phyloP scores from a whole-genome alignment of 306 rosid species.

The Clitoria ternatea region DNA sequence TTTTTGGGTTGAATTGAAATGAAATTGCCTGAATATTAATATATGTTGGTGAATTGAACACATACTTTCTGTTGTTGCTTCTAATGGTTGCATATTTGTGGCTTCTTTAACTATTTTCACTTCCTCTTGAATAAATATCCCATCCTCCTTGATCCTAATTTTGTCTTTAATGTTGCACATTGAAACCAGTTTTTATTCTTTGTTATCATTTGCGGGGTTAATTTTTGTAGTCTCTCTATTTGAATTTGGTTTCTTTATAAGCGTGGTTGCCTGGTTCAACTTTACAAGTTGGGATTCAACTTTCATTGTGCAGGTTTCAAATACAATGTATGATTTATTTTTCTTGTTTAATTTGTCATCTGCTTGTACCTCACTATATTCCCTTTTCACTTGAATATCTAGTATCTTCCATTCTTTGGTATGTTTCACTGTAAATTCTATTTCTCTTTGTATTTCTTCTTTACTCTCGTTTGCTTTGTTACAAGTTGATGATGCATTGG shows the following conservation, averaged over 20 bases:
- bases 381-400: not conserved
- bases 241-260: not conserved
- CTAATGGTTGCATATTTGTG: not conserved
- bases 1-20: not conserved
- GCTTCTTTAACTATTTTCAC: not conserved
- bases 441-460: not conserved
- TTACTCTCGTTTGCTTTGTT: not conserved
- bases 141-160: not conserved
- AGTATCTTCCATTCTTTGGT: not conserved
- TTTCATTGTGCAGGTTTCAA: not conserved
- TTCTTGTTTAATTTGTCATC: not conserved
- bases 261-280: not conserved
- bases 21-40: not conserved
- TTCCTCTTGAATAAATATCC: not conserved
- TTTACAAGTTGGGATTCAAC: not conserved
- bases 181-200: not conserved
- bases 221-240: not conserved
- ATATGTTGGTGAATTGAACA: not conserved
- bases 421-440: not conserved
- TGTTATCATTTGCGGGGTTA: not conserved
- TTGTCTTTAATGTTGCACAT: not conserved
- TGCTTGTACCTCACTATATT: conserved; percentile 23
- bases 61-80: not conserved
- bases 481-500: too few relatives aligned
- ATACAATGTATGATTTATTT: not conserved